Conservation (phyloP, 306 rosid species). For the Malus orientalis region DNA sequence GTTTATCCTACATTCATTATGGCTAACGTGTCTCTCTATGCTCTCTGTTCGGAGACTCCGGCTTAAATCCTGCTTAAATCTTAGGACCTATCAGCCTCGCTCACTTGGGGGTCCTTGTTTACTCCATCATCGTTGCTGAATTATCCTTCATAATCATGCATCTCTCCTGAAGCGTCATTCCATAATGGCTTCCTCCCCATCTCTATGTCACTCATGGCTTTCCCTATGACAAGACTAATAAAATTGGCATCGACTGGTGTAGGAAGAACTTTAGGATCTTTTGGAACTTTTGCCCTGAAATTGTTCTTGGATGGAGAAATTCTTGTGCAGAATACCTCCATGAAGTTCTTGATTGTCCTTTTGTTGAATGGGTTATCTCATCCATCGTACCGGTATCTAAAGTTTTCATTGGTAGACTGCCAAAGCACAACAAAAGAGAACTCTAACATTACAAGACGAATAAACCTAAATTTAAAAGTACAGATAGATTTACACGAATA, state of each 20-base stretch:
- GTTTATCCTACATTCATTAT: no score
- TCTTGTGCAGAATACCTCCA: conserved; percentile 44
- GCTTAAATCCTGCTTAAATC: no score
- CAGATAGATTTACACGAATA: not conserved
- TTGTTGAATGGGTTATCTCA: conserved; percentile 46
- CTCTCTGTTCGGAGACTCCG: conserved; percentile 27
- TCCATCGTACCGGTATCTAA: conserved; percentile 54
- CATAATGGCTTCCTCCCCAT: conserved; percentile 33
- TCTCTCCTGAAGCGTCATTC: conserved; percentile 25
- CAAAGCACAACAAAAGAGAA: not conserved
- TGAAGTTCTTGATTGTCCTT: conserved; percentile 43
- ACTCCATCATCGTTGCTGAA: conserved; percentile 18
- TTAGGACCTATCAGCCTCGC: conserved; percentile 19
- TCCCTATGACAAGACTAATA: conserved; percentile 37
- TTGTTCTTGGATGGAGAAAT: conserved; percentile 59
- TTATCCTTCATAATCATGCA: conserved; percentile 23
- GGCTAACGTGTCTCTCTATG: conserved; percentile 16
- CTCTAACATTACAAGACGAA: not conserved
- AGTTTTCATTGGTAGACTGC: conserved; percentile 77
- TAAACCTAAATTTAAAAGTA: not conserved
- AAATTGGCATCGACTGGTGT: conserved; percentile 17
- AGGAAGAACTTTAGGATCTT: conserved; percentile 22
- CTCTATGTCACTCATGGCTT: conserved; percentile 29
- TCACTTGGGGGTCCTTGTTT: conserved; percentile 29
- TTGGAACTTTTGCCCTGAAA: conserved; percentile 52